Conservation (phyloP, 2,329 filamentous ascomycete species). For the Tolypocladium inflatum region DNA sequence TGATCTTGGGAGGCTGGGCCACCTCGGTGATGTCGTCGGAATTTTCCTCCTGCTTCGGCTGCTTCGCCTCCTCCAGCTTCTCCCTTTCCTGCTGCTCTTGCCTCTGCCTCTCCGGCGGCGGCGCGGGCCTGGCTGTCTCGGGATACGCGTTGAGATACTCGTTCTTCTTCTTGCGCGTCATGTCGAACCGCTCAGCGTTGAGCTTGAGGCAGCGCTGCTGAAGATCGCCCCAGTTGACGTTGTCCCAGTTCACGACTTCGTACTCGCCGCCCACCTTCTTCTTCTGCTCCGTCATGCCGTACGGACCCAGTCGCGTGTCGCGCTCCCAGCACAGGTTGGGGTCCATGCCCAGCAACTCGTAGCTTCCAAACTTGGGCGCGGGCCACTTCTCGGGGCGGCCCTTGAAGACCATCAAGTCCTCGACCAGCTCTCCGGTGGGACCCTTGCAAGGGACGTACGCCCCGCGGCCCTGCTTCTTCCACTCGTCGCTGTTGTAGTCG, state of each 20-base stretch:
- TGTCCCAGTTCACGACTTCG: conserved; percentile 46
- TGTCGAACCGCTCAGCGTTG: conserved; percentile 57
- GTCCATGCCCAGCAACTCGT: conserved; percentile 50
- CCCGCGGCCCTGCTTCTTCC: conserved; percentile 47
- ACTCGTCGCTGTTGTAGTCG: conserved; percentile 53
- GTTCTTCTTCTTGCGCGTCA: conserved; percentile 29
- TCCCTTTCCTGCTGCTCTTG: conserved; percentile 2
- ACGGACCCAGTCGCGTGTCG: conserved; percentile 59
- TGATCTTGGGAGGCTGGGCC: conserved; percentile 4
- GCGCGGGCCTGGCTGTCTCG: conserved; percentile 15
- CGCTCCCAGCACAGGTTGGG: conserved; percentile 58
- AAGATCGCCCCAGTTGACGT: conserved; percentile 60
- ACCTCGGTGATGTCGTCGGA: not conserved
- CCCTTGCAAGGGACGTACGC: conserved; percentile 56
- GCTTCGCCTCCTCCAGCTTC: not conserved
- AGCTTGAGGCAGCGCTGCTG: conserved; percentile 55
- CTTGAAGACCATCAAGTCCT: conserved; percentile 57
- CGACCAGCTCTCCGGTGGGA: conserved; percentile 46
- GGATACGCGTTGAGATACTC: conserved; percentile 32
- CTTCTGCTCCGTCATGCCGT: conserved; percentile 43
- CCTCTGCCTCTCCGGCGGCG: conserved; percentile 6
- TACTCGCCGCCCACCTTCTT: conserved; percentile 31
- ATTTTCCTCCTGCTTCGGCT: not conserved
- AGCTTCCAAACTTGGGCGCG: conserved; percentile 52
- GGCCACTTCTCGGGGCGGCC: conserved; percentile 51